A percentile compares a stretch with the other conserved stretches of the same genome.
Conservation (phyloP, 257 asterid genomes). For the Galeopsis tetrahit region DNA sequence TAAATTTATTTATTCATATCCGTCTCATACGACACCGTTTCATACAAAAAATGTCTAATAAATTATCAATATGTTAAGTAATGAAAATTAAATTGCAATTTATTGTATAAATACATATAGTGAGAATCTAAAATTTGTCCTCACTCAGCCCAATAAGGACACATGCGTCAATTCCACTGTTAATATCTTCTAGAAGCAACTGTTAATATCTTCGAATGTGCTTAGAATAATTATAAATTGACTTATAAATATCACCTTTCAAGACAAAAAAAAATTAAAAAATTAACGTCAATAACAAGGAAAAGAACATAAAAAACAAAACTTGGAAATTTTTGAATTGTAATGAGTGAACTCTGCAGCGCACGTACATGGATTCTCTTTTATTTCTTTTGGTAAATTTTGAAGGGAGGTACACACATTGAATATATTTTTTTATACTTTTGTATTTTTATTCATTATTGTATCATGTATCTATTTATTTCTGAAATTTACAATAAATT, state of each 20-base stretch:
- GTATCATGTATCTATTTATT: too few species aligned
- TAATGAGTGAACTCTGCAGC: background rate
- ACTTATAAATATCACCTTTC: background rate
- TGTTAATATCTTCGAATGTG: slow-evolving; percentile 13
- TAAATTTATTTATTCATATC: too few species aligned
- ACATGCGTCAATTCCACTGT: slow-evolving; percentile 22
- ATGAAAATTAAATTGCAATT: background rate
- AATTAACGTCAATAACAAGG: slow-evolving; percentile 1
- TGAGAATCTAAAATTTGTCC: background rate
- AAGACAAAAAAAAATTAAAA: slow-evolving; percentile 23
- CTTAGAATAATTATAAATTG: background rate
- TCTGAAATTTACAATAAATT: too few species aligned
- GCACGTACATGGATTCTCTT: too few species aligned
- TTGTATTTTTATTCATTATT: too few species aligned
- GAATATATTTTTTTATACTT: too few species aligned
- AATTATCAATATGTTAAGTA: too few species aligned
- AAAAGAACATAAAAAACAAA: background rate
- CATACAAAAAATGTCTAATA: too few species aligned
- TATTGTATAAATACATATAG: background rate
- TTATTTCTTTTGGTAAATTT: too few species aligned
- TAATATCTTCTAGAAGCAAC: background rate
- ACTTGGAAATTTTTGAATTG: background rate
- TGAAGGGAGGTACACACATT: too few species aligned
- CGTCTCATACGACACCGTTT: too few species aligned
- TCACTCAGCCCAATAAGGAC: slow-evolving; percentile 14